phyloP scores from a whole-genome alignment of 495 filamentous ascomycete genomes.

The Hyaloscypha bicolor region DNA sequence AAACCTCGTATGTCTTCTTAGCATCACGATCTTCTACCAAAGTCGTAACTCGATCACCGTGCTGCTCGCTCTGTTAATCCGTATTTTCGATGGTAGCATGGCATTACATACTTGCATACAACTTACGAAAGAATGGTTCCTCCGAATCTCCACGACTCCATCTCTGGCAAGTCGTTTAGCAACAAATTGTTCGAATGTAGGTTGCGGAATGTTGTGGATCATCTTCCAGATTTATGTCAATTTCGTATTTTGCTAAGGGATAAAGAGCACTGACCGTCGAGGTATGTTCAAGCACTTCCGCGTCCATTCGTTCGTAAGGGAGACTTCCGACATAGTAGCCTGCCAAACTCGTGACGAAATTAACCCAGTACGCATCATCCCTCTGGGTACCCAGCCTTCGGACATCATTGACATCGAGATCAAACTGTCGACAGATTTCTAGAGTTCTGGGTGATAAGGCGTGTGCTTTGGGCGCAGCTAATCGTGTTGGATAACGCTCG shows the following conservation, averaged over 20 bases:
- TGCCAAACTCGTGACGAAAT: conserved; percentile 29
- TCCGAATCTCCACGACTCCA: conserved; percentile 20
- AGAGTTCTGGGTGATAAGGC: conserved; percentile 28
- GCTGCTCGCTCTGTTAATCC: background rate
- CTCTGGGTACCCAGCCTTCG: conserved; percentile 23
- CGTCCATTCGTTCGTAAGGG: conserved; percentile 33
- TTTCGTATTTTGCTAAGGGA: background rate
- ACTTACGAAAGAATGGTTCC: conserved; percentile 24
- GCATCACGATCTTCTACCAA: conserved; percentile 24
- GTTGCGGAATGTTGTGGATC: conserved; percentile 34
- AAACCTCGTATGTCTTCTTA: conserved; percentile 14
- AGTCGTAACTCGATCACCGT: conserved; percentile 16
- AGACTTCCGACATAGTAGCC: conserved; percentile 26
- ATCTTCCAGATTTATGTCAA: conserved; percentile 16
- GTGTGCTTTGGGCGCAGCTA: conserved; percentile 32
- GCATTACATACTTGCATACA: conserved; percentile 19
- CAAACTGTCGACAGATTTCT: conserved; percentile 34
- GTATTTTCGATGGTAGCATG: background rate
- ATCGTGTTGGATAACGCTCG: conserved; percentile 26
- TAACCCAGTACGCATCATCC: conserved; percentile 32
- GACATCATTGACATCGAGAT: conserved; percentile 26
- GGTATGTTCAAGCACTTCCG: conserved; percentile 27
- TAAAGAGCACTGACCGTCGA: conserved; percentile 13
- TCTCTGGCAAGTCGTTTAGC: conserved; percentile 8
- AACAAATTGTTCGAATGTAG: conserved; percentile 29